Evolutionary conservation across 257 asterid genomes (phyloP).

Genomic region (Nicotiana noctiflora): DNA sequence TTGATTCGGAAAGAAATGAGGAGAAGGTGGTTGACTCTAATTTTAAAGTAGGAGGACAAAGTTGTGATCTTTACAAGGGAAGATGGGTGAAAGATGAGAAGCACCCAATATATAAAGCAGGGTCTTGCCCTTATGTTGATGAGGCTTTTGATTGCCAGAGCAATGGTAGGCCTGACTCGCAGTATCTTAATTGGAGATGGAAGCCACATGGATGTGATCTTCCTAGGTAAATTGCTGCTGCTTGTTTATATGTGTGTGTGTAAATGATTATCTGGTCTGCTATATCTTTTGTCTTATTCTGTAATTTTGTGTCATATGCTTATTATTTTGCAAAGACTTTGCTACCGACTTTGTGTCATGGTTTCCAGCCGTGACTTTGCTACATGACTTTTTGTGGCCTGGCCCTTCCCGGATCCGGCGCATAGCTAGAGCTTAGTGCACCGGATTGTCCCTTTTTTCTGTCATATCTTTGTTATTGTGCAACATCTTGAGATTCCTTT

Average conservation of each 20-base stretch:
- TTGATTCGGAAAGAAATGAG: background rate
- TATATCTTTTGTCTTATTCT: background rate
- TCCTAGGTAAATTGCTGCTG: slow-evolving; percentile 51
- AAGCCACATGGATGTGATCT: slow-evolving; percentile 80
- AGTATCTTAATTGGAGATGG: slow-evolving; percentile 84
- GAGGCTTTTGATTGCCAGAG: slow-evolving; percentile 79
- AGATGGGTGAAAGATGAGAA: slow-evolving; percentile 79
- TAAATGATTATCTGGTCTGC: background rate
- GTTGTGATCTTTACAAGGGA: slow-evolving; percentile 66
- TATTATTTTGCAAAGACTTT: too few species aligned
- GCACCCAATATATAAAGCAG: slow-evolving; percentile 61
- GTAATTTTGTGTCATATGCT: background rate
- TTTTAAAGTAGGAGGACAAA: slow-evolving; percentile 12
- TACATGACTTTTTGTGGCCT: too few species aligned
- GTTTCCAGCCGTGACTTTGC: too few species aligned
- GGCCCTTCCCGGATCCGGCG: too few species aligned
- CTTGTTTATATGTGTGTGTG: background rate
- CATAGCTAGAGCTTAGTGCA: too few species aligned
- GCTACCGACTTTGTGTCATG: too few species aligned
- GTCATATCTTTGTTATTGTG: background rate
- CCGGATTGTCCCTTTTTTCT: too few species aligned
- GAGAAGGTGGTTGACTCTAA: slow-evolving; percentile 13
- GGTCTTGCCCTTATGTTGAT: slow-evolving; percentile 86
- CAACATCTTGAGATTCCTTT: background rate
- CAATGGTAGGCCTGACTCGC: slow-evolving; percentile 84